A percentile compares a stretch with the other conserved stretches of the same genome.
phyloP scores from a whole-genome alignment of 2,329 filamentous ascomycete genomes.

The Diaporthe citriasiana region DNA sequence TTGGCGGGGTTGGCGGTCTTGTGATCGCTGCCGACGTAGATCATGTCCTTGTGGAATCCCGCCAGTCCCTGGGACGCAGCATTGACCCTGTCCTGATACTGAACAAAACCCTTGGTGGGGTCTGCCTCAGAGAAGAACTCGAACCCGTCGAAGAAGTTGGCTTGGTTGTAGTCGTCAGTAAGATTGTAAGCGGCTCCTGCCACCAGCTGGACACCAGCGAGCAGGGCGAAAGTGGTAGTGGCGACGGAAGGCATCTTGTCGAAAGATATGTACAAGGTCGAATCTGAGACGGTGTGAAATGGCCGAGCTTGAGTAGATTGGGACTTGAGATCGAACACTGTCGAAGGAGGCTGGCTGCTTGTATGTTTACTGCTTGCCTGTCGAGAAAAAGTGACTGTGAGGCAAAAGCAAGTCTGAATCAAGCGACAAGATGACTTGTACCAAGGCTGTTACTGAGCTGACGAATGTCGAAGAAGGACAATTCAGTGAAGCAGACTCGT shows the following conservation, averaged over 20 bases:
- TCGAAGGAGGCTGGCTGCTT: slow-evolving; percentile 28
- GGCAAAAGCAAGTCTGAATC: slow-evolving; percentile 8
- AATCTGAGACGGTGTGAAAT: background rate
- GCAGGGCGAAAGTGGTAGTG: slow-evolving; percentile 46
- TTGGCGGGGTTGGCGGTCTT: slow-evolving; percentile 65
- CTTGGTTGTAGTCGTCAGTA: slow-evolving; percentile 62
- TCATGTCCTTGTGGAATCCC: slow-evolving; percentile 64
- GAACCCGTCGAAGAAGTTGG: slow-evolving; percentile 70
- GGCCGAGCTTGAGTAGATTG: background rate
- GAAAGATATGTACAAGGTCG: slow-evolving; percentile 8
- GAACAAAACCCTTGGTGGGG: slow-evolving; percentile 82
- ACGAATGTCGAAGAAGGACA: background rate
- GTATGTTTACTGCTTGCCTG: slow-evolving; percentile 5
- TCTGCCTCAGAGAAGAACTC: slow-evolving; percentile 71
- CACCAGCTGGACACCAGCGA: slow-evolving; percentile 42
- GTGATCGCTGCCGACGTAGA: slow-evolving; percentile 80
- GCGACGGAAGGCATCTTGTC: slow-evolving; percentile 39
- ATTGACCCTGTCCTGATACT: slow-evolving; percentile 72
- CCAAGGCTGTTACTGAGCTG: background rate
- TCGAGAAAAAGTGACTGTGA: background rate
- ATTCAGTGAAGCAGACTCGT: background rate
- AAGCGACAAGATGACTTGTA: background rate
- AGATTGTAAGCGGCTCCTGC: slow-evolving; percentile 60
- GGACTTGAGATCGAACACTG: background rate
- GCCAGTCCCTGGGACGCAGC: slow-evolving; percentile 73